phyloP scores from a whole-genome alignment of 2,329 filamentous ascomycete species.

The Fusarium sp. region DNA sequence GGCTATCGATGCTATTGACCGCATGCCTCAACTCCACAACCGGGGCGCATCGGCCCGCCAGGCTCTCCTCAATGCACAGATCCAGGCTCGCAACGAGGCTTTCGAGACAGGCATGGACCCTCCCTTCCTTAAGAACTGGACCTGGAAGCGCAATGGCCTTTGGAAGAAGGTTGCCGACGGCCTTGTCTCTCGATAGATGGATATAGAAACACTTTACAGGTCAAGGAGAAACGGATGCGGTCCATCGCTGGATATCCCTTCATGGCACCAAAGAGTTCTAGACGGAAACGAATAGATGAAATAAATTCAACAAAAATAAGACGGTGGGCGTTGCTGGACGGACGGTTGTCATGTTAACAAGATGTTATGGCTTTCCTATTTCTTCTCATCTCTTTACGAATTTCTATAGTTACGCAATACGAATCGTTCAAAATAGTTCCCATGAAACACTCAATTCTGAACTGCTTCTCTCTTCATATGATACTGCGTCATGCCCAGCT shows the following conservation, averaged over 20 bases:
- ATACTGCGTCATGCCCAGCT: conserved; percentile 37
- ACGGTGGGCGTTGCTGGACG: conserved; percentile 35
- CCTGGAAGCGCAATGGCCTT: conserved; percentile 64
- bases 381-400: conserved; percentile 27
- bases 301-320: conserved; percentile 19
- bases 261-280: conserved; percentile 5
- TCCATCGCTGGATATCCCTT: conserved; percentile 5
- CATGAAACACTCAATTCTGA: background rate
- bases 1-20: conserved; percentile 80
- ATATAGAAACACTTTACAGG: conserved; percentile 1
- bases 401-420: conserved; percentile 27
- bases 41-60: conserved; percentile 71
- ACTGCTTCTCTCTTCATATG: conserved; percentile 47
- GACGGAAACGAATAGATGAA: conserved; percentile 30
- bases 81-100: conserved; percentile 70
- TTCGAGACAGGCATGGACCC: conserved; percentile 79
- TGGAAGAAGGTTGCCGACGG: conserved; percentile 49
- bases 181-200: conserved; percentile 39
- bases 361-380: conserved; percentile 26
- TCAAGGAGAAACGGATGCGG: background rate
- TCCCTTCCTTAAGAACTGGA: conserved; percentile 71
- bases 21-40: conserved; percentile 71
- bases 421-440: conserved; percentile 13
- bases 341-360: conserved; percentile 24
- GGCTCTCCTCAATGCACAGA: conserved; percentile 71